phyloP scores from a whole-genome alignment of 2,329 filamentous ascomycete species.

The Trichophaea hybrida region DNA sequence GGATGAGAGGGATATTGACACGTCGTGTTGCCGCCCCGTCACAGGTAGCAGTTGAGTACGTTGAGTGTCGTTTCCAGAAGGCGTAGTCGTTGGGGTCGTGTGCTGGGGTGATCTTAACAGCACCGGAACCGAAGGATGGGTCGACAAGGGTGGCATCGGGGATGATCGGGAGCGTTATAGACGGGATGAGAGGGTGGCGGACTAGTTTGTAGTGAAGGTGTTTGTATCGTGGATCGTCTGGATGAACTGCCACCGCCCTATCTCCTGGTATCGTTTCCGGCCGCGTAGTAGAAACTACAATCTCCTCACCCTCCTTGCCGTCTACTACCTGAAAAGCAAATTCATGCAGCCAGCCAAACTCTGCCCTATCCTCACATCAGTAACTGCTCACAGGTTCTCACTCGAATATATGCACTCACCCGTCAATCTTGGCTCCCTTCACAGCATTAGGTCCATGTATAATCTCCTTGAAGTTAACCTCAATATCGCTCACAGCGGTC shows the following conservation, averaged over 20 bases:
- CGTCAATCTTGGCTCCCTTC: constrained; percentile 11
- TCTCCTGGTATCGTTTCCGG: constrained; percentile 26
- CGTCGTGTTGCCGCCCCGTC: background rate
- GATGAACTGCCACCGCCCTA: constrained; percentile 26
- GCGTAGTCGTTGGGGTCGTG: constrained; percentile 22
- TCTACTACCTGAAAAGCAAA: constrained; percentile 23
- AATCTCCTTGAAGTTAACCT: constrained; percentile 21
- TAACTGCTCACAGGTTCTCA: constrained; percentile 2
- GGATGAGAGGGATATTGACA: constrained; percentile 19
- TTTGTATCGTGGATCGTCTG: constrained; percentile 22
- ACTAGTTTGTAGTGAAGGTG: constrained; percentile 23
- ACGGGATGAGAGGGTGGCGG: constrained; percentile 18
- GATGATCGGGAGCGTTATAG: constrained; percentile 22
- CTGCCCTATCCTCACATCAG: constrained; percentile 13
- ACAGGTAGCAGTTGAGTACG: background rate
- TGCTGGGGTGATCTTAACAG: constrained; percentile 24
- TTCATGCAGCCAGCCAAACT: constrained; percentile 25
- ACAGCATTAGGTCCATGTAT: background rate
- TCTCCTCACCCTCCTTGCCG: constrained; percentile 18
- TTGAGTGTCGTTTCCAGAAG: constrained; percentile 24
- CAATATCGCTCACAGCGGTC: constrained; percentile 25
- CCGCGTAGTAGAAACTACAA: constrained; percentile 25
- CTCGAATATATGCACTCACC: constrained; percentile 8
- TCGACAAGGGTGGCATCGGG: constrained; percentile 23
- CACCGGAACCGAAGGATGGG: constrained; percentile 24